Evolutionary conservation across 192 early-diverging fungal species (phyloP), one percentile per base, ranked within the genome.

Genomic region (Rhizoclosmatium globosum): DNA sequence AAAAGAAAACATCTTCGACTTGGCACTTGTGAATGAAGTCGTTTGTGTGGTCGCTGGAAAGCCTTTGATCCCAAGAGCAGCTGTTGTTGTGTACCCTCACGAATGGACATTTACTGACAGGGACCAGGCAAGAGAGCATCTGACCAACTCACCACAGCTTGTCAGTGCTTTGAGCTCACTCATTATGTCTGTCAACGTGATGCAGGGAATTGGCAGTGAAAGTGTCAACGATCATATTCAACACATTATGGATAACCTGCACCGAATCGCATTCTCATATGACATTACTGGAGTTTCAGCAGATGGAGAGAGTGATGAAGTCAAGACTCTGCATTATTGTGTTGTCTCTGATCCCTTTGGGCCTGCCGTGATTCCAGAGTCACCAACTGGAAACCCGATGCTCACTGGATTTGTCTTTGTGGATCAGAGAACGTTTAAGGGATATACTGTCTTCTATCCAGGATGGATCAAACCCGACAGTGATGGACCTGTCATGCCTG

Each of bases 201-300:
- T 74, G 21, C n/a, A 44, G 19, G 72, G 58, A 15, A 45, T 62
- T 6, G 23, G 57, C 19, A 48, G 53, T 38, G 59, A 60, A 17
- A 31, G 3, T 2, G 9, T 17, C n/a, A 21, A 11, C 39, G 60
- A 44, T n/a, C 69, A 45, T 21, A 41, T 71, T 4, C 38, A 74
- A 62, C 44, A 74, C 72, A 47, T 74, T 42, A 13, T 74, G 15
- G 59, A 74, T 7, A 74, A 74, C 60, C 72, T 74, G 42, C 72
- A 21, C 58, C 56, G 72, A 19, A 74, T 74, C 59, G 58, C 72
- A 21, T 74, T 62, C 60, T 62, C 58, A 7, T 74, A 48, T 44
- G 7, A 39, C 39, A 56, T 74, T 42, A 48, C 57, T 1, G 9
- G 6, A 13, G 13, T 44, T 7, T 17, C 69, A 3, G 17, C 47